Evolutionary conservation across 371 early-diverging fungal species (phyloP).

Genomic region (Funneliformis caledonium): DNA sequence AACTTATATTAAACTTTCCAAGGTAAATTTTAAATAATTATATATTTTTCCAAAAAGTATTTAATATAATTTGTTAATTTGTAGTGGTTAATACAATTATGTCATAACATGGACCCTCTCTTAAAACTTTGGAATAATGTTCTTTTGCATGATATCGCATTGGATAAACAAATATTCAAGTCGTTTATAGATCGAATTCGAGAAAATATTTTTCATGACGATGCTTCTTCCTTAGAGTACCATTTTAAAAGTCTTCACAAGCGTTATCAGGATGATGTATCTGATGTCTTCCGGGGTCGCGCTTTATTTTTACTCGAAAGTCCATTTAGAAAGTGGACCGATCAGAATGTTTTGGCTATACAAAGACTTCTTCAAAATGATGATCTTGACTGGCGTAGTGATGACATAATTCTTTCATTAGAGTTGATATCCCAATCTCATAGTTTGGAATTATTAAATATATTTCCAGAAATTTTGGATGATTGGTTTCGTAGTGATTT

Average conservation of each 20-base stretch:
- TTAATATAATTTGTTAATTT: background rate
- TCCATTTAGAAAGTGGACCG: background rate
- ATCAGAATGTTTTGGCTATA: background rate
- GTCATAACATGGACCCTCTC: background rate
- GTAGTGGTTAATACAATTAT: constrained; percentile 16
- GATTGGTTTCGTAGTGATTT: background rate
- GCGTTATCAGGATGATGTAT: background rate
- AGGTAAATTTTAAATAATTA: background rate
- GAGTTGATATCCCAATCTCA: constrained; percentile 2
- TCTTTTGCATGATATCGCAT: background rate
- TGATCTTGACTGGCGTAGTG: background rate
- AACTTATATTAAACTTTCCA: constrained; percentile 3
- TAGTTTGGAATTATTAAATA: constrained; percentile 6
- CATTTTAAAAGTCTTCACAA: background rate
- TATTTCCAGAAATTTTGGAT: constrained; percentile 15
- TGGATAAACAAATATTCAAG: background rate
- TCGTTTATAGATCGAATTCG: background rate
- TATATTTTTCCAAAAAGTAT: background rate
- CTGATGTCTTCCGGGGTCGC: background rate
- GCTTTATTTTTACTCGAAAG: background rate
- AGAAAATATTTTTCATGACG: background rate
- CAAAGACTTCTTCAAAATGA: background rate
- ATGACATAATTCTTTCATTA: background rate
- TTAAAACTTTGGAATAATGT: background rate
- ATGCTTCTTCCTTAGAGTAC: background rate